Conservation (phyloP, 2,329 filamentous ascomycete genomes). For the Metarhizium anisopliae region DNA sequence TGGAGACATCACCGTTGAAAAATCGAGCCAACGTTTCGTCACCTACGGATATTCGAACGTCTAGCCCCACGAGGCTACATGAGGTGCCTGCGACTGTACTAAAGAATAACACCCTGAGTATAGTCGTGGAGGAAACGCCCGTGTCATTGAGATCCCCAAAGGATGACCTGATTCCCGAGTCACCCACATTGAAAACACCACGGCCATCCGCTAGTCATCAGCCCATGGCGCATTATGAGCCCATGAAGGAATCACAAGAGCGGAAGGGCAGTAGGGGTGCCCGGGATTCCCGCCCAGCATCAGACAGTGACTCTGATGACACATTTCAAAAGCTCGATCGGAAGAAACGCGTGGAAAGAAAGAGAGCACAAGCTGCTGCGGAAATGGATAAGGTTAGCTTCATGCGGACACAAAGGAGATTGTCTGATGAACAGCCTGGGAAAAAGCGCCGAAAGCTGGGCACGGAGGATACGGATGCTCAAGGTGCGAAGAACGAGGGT, state of each 20-base stretch:
- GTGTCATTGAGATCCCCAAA: conserved; percentile 14
- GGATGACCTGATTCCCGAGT: conserved; percentile 27
- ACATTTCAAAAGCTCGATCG: conserved; percentile 23
- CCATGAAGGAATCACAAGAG: conserved; percentile 37
- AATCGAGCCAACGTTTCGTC: conserved; percentile 38
- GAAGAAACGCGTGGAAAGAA: conserved; percentile 26
- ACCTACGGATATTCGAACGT: conserved; percentile 29
- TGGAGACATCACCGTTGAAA: conserved; percentile 40
- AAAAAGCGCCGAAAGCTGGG: conserved; percentile 19
- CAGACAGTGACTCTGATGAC: conserved; percentile 26
- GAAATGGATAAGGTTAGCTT: conserved; percentile 34
- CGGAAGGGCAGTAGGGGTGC: conserved; percentile 20
- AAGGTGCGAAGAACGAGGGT: neutral
- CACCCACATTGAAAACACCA: conserved; percentile 19
- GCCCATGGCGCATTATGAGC: conserved; percentile 35
- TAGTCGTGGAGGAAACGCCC: conserved; percentile 17
- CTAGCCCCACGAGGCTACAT: conserved; percentile 30
- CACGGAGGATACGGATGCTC: neutral
- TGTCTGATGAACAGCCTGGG: conserved; percentile 13
- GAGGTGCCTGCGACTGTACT: conserved; percentile 20
- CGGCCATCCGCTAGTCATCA: conserved; percentile 15
- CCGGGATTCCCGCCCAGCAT: conserved; percentile 15
- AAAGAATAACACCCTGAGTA: conserved; percentile 11
- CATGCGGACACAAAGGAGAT: conserved; percentile 13
- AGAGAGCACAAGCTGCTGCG: conserved; percentile 29